Evolutionary conservation across 2,329 filamentous ascomycete species (phyloP), one percentile per base, ranked within the genome.

Genomic region (Ploettnerulaceae sp.): DNA sequence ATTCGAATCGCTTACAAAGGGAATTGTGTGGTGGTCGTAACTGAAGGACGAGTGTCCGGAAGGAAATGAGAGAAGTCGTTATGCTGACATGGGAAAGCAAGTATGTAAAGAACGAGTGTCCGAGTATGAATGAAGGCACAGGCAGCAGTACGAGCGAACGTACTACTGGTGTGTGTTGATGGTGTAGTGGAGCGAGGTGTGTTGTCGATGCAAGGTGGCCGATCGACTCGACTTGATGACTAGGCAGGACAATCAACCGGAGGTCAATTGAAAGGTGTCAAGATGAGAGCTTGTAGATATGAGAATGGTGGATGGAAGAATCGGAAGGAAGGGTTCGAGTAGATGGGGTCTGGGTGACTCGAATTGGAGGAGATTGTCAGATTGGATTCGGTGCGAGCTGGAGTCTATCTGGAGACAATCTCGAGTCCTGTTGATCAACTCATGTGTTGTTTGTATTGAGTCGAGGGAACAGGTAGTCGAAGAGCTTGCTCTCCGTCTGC

Each of bases 1-100:
- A 62, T 63, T 62, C 52, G 61, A 79, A 67, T 58, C 73, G 71
- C 54, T 68, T 58, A 70, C 61, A 43, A 81, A 69, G 2, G 76
- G 78, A 37, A 71, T 69, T 66, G 61, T 39, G 72, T 73, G 51
- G 79, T 57, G 60, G 53, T 65, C 62, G 62, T 65, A 57, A 56
- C 47, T 57, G 55, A 52, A 47, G 53, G 56, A 58, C 59, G 52
- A 57, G 51, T 20, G 59, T 60, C 60, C 61, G 53, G 51, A 62
- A 61, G 54, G 55, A 64, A 61, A 62, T 51, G 54, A 53, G 52
- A 54, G n/a, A 56, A 57, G 52, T 64, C 60, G 63, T 65, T 65
- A 65, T 62, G 55, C 45, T 59, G 55, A 64, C 62, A 65, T 66
- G 60, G 53, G 53, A 62, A 60, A 51, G 50, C 48, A 52, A 47